Evolutionary conservation across 2,329 filamentous ascomycete species (phyloP).

Genomic region (Cordyceps cicadae): DNA sequence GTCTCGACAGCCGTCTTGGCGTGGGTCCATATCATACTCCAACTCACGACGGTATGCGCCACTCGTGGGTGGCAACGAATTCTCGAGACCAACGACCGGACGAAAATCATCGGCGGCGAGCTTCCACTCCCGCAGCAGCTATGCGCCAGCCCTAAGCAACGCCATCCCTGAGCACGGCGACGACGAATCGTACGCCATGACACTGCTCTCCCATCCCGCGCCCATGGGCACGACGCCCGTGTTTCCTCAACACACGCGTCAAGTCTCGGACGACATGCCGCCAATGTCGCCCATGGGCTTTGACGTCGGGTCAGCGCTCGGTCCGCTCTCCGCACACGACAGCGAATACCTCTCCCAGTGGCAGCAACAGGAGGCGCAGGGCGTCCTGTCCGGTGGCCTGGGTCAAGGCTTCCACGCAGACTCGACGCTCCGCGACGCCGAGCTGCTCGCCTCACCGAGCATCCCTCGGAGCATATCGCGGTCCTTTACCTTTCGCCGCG

Average conservation of each 20-base stretch:
- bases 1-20: slow-evolving; percentile 4
- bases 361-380: slow-evolving; percentile 45
- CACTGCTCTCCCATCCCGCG: slow-evolving; percentile 33
- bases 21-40: slow-evolving; percentile 1
- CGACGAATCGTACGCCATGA: slow-evolving; percentile 36
- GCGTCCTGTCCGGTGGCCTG: slow-evolving; percentile 49
- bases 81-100: not conserved
- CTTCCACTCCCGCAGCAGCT: slow-evolving; percentile 18
- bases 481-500: slow-evolving; percentile 32
- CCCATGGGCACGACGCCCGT: slow-evolving; percentile 29
- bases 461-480: slow-evolving; percentile 28
- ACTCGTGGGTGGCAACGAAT: not conserved
- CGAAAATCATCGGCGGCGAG: slow-evolving; percentile 18
- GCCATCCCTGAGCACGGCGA: slow-evolving; percentile 23
- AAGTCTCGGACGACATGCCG: slow-evolving; percentile 14
- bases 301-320: slow-evolving; percentile 38
- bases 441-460: slow-evolving; percentile 36
- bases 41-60: slow-evolving; percentile 6
- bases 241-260: slow-evolving; percentile 18
- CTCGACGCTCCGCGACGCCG: slow-evolving; percentile 38
- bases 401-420: slow-evolving; percentile 45
- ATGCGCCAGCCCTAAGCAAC: slow-evolving; percentile 18
- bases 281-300: slow-evolving; percentile 26
- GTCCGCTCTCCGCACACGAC: slow-evolving; percentile 37
- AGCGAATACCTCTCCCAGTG: slow-evolving; percentile 35